These are phyloP conservation scores for Coemansia sp. DNA, from an alignment of 192 early-diverging fungal species.

Conservation along the genomic window DNA sequence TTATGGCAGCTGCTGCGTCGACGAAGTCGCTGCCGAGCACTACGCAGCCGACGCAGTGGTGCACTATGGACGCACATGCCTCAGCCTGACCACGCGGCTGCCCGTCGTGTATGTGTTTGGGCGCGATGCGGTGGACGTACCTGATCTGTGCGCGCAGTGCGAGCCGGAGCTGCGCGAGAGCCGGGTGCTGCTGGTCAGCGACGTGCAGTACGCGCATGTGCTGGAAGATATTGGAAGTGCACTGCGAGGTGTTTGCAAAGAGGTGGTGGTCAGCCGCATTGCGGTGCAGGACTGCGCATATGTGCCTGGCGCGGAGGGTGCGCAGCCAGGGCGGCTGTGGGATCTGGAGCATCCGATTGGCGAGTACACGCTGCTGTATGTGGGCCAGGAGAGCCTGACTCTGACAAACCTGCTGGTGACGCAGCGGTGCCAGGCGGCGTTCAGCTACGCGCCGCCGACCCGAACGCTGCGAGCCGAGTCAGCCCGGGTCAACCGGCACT, in stretches of 20 bases:
- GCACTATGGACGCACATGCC: slow-evolving; percentile 92
- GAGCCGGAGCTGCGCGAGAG: slow-evolving; percentile 29
- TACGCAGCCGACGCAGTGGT: slow-evolving; percentile 82
- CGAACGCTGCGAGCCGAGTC: slow-evolving; percentile 59
- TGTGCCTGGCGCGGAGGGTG: slow-evolving; percentile 4
- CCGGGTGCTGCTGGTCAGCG: slow-evolving; percentile 68
- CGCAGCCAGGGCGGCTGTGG: not conserved
- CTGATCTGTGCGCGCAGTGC: slow-evolving; percentile 49
- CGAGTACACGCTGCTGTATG: slow-evolving; percentile 76
- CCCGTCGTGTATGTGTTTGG: slow-evolving; percentile 91
- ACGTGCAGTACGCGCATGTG: slow-evolving; percentile 71
- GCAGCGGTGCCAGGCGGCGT: slow-evolving; percentile 55
- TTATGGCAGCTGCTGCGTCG: slow-evolving; percentile 97
- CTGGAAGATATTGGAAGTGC: slow-evolving; percentile 24
- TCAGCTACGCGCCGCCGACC: slow-evolving; percentile 68
- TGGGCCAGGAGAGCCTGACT: slow-evolving; percentile 79
- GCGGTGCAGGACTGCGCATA: slow-evolving; percentile 13
- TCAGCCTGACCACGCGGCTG: slow-evolving; percentile 75
- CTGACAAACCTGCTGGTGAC: slow-evolving; percentile 88
- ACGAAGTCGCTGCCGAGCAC: slow-evolving; percentile 95
- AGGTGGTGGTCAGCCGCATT: slow-evolving; percentile 15
- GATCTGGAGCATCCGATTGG: slow-evolving; percentile 56
- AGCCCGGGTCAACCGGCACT: slow-evolving; percentile 55
- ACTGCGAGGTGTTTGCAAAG: not conserved
- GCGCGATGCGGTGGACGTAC: slow-evolving; percentile 64